phyloP scores from a whole-genome alignment of 2,329 filamentous ascomycete genomes.

The Verticillium nonalfalfae region DNA sequence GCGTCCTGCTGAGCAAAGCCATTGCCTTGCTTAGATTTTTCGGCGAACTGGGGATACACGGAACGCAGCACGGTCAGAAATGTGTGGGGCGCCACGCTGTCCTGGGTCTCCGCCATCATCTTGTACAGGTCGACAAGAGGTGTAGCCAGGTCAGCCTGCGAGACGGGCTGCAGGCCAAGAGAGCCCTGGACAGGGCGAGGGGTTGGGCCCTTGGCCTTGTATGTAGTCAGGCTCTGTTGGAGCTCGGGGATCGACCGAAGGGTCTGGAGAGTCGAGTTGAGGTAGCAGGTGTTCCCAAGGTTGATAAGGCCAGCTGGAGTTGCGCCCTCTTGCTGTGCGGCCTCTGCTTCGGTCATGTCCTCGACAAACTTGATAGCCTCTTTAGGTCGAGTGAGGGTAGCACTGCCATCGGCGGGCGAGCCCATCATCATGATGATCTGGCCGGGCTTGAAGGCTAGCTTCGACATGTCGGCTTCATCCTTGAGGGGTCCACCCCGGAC shows the following conservation, averaged over 20 bases:
- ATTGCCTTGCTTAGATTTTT: constrained; percentile 73
- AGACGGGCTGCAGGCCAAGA: constrained; percentile 3
- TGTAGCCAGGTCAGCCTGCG: constrained; percentile 8
- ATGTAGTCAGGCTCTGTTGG: constrained; percentile 68
- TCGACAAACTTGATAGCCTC: constrained; percentile 85
- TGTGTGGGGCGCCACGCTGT: constrained; percentile 74
- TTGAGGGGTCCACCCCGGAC: constrained; percentile 93
- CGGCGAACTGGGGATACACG: constrained; percentile 87
- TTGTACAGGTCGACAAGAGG: constrained; percentile 80
- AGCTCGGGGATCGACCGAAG: constrained; percentile 86
- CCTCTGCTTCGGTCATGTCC: constrained; percentile 95
- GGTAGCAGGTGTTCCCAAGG: constrained; percentile 95
- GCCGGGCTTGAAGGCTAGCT: constrained; percentile 77
- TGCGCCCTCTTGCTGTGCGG: constrained; percentile 74
- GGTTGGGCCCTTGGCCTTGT: constrained; percentile 37
- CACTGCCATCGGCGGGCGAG: constrained; percentile 64
- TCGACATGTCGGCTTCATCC: constrained; percentile 83
- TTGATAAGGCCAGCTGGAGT: constrained; percentile 86
- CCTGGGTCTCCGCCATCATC: constrained; percentile 83
- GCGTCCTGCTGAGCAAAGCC: constrained; percentile 98
- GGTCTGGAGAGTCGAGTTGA: constrained; percentile 95
- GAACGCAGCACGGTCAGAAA: constrained; percentile 77
- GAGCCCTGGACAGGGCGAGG: constrained; percentile 57
- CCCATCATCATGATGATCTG: constrained; percentile 97
- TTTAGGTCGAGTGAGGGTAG: constrained; percentile 63